Evolutionary conservation across 106 monocot species (phyloP), one percentile per base, ranked within the genome.

Genomic region (Allium sativum): DNA sequence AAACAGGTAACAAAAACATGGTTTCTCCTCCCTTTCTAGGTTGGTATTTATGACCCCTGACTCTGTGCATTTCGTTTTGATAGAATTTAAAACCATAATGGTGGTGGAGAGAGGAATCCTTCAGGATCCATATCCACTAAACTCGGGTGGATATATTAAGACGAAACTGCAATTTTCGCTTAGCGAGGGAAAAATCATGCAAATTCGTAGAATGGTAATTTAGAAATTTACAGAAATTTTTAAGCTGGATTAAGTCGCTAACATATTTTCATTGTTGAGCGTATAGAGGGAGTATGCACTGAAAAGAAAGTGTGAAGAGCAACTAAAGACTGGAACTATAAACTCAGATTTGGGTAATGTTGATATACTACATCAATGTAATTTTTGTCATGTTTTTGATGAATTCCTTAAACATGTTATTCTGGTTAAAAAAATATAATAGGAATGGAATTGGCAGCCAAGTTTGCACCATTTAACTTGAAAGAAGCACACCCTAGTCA

Each of bases 161-260:
- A 63, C 88, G 69, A 87, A 77, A 59, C 72, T 93, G 52, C 83
- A 76, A 42, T 93, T 93, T 64, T 72, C 44, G 45, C 84, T 93
- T 16, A 84, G 42, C 65, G 69, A 79, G 53, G 77, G 79, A 45
- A 87, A 93, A 66, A 66, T 58, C 44, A 70, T 70, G 46, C 76
- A 84, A 42, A 79, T 93, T 13, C 78, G 63, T 13, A 69, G 87
- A 66, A 68, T 84, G 87, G 92, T 93, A 69, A 40, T 41, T 57
- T 55, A 47, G 12, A 47, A 8, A 8, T 47, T 47, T 47, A 47
- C 47, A 47, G 12, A 47, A 47, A 47, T 12, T 12, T 47, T 47
- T 12, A 47, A 47, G 47, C 47, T 47, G 8, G 47, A 47, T 47
- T 12, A 8, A 47, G 47, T 47, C 12, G 12, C 12, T 8, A 47